Base-by-base conservation (phyloP, 208 protist genomes). In the Leishmania guyanensis region DNA sequence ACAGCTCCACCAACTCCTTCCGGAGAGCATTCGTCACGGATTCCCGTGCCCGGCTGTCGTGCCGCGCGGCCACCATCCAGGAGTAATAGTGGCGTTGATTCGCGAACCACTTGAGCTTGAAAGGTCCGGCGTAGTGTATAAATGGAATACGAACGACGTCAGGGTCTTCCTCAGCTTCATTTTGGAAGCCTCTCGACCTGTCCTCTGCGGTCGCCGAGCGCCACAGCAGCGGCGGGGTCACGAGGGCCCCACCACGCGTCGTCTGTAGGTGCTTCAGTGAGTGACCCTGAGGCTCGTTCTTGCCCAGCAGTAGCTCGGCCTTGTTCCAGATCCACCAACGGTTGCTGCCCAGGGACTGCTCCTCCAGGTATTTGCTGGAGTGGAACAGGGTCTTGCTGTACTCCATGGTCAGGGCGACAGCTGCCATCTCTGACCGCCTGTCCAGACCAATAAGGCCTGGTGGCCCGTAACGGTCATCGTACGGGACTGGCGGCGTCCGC, bases 1-100 rank as follows among this genome's bases (percentile, higher is more conserved):
- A 81, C 77, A 85, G 53, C 81, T 85, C 81, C n/a, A 88, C 78
- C 73, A 84, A 62, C 70, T 88, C 84, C 4, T 81, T 72, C 58
- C 72, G 56, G 2, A 88, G 75, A 16, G n/a, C 62, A 12, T 43
- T 70, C 2, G 36, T 16, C 50, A 62, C 80, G 4, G 78, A 69
- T 22, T 82, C 81, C 56, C 84, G 77, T 8, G 84, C 80, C 48
- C 58, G 60, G 22, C 46, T 22, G 84, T 85, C 78, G 78, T 88
- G 82, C 0, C 80, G 80, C 5, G 81, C 84, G 14, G 84, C 68
- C 74, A 88, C 76, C 48, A 88, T 58, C 84, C 84, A 88, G 54
- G 80, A 33, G 60, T 80, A 80, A 51, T 84, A 62, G 58, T 88
- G 60, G 26, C 81, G 80, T 2, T 88, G 81, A 3, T 54, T 53